Evolutionary conservation across 331 rosid species (phyloP).

Genomic region (Erythrophleum ivorense): DNA sequence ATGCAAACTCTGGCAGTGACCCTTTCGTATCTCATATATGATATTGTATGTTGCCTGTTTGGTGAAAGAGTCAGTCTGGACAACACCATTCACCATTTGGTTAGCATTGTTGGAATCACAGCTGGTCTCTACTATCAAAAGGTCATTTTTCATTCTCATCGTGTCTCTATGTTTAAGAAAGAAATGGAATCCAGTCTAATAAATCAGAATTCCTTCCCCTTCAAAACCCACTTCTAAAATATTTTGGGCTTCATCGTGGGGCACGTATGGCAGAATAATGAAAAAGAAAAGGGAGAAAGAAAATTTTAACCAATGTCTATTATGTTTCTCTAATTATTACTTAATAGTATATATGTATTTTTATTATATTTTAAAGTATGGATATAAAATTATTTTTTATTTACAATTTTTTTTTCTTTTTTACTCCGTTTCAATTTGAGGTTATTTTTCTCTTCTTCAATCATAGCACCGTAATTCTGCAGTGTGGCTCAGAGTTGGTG

Average conservation of each 20-base stretch:
- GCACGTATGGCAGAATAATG: too few relatives aligned
- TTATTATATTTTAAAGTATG: too few relatives aligned
- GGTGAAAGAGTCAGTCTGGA: slow-evolving; percentile 61
- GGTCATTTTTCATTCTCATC: slow-evolving; percentile 48
- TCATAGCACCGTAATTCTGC: not conserved
- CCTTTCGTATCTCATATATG: slow-evolving; percentile 79
- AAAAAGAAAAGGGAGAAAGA: too few relatives aligned
- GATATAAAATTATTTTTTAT: too few relatives aligned
- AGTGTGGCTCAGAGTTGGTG: slow-evolving; percentile 88
- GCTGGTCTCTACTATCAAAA: slow-evolving; percentile 74
- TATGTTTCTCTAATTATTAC: too few relatives aligned
- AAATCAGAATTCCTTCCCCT: too few relatives aligned
- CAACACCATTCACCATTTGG: slow-evolving; percentile 76
- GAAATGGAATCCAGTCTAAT: not conserved
- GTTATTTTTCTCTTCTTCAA: not conserved
- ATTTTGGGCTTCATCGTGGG: not conserved
- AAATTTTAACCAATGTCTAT: too few relatives aligned
- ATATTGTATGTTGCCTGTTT: slow-evolving; percentile 72
- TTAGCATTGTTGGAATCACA: slow-evolving; percentile 78
- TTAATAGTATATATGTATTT: too few relatives aligned
- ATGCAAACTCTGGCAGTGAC: slow-evolving; percentile 64
- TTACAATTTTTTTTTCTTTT: too few relatives aligned
- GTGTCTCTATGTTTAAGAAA: not conserved
- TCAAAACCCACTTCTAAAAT: not conserved
- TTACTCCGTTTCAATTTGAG: not conserved